Evolutionary conservation across 192 early-diverging fungal genomes (phyloP), one percentile per base, ranked within the genome.

Genomic region (Spizellomyces sp.): DNA sequence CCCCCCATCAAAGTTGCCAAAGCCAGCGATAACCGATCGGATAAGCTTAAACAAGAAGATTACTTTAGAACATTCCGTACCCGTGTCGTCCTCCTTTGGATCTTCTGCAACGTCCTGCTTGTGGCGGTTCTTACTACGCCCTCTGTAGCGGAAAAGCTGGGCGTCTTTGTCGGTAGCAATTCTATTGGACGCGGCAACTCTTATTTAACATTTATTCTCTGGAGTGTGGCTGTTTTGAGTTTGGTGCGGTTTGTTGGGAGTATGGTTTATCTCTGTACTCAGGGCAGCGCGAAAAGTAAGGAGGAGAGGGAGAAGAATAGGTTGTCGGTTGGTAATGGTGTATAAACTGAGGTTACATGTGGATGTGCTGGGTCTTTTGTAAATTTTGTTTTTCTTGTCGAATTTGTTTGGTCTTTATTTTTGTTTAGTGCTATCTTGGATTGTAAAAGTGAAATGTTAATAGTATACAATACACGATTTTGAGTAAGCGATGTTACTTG

Each of bases 211-310:
- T 77, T 81, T 48, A 65, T 71, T 22, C 54, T 81, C 44, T 96
- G 92, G 91, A 84, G 84, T 41, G 91, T 95, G 9, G 87, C 90
- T 4, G 87, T 73, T 0, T 76, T 96, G 70, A 77, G 87, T 19
- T 78, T 87, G 0, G 77, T 93, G 56, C 82, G 95, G 58, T 94
- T 94, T 77, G 65, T 91, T 22, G 95, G 95, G 7, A 87, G 88
- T 67, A 69, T 75, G 61, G 75, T 69, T 15, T 82, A 76, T 54
- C 54, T 75, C 21, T 61, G 58, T 50, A 62, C 61, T 21, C 57
- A 69, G 43, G 66, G 73, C 27, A 58, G 52, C n/a, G 60, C 52
- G 10, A 15, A 46, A 17, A 61, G 59, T 27, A n/a, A 62, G 69
- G 69, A 62, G 19, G 59, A 70, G 17, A 21, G 67, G 21, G 54